Percentiles rank a stretch among this genome's conserved stretches.
Evolutionary conservation across 2,329 filamentous ascomycete genomes (phyloP).

Genomic region (Fusarium acutatum): DNA sequence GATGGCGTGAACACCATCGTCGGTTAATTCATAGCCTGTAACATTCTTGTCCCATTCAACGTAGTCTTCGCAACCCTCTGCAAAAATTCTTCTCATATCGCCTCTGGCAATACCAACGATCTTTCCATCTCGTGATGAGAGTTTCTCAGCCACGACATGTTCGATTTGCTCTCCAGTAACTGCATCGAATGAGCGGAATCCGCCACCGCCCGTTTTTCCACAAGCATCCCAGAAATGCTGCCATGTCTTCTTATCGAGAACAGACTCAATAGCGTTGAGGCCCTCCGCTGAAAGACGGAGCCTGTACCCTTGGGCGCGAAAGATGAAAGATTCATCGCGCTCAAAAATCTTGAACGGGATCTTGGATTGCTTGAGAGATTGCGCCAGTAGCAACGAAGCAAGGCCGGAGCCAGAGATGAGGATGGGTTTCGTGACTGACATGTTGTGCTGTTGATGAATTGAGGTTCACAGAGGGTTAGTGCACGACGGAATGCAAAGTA

Average conservation of each 20-base stretch:
- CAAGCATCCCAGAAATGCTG: conserved; percentile 66
- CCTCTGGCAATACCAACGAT: conserved; percentile 69
- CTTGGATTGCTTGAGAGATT: conserved; percentile 50
- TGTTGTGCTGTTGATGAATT: not conserved
- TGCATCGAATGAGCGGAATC: conserved; percentile 61
- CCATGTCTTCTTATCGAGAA: conserved; percentile 58
- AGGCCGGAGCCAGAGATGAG: conserved; percentile 57
- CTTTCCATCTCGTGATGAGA: conserved; percentile 64
- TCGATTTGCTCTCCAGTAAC: conserved; percentile 58
- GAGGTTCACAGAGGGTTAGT: not conserved
- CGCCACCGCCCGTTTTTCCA: conserved; percentile 67
- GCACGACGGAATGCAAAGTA: not conserved
- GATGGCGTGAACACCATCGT: conserved; percentile 61
- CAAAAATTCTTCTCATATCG: conserved; percentile 68
- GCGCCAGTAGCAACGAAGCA: conserved; percentile 54
- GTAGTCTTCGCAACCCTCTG: conserved; percentile 62
- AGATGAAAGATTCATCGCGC: conserved; percentile 58
- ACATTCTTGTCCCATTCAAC: conserved; percentile 66
- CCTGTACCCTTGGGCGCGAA: conserved; percentile 70
- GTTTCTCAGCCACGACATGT: conserved; percentile 40
- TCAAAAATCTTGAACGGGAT: conserved; percentile 67
- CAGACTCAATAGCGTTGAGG: conserved; percentile 67
- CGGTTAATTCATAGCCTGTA: conserved; percentile 65
- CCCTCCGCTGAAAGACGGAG: conserved; percentile 65
- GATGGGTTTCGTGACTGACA: conserved; percentile 45